Conservation (phyloP, 1,284 basidiomycete genomes). For the Jaminaea rosea region DNA sequence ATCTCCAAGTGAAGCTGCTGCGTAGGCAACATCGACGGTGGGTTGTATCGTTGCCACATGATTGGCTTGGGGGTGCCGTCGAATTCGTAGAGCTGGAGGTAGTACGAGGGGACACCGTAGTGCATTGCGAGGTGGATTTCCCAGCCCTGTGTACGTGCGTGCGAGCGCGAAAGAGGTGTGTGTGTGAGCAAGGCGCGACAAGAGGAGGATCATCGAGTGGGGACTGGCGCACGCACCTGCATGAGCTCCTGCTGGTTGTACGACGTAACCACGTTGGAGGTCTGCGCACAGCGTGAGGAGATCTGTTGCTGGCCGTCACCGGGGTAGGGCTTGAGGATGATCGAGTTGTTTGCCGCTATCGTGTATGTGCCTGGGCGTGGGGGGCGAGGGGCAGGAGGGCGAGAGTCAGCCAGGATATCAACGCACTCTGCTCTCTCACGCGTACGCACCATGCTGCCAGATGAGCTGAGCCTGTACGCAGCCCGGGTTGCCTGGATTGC, state of each 20-base stretch:
- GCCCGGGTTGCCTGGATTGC: constrained; percentile 33
- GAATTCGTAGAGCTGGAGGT: constrained; percentile 22
- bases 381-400: too few species aligned
- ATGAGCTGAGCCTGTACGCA: constrained; percentile 39
- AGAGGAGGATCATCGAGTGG: too few species aligned
- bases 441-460: constrained; percentile 46
- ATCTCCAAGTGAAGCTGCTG: constrained; percentile 26
- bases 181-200: too few species aligned
- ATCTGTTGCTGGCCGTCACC: constrained; percentile 24
- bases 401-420: too few species aligned
- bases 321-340: constrained; percentile 20
- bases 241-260: constrained; percentile 16
- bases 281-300: constrained; percentile 15
- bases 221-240: too few species aligned
- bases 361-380: too few species aligned
- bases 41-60: constrained; percentile 35
- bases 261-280: constrained; percentile 10
- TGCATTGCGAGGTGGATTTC: constrained; percentile 17
- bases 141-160: too few species aligned
- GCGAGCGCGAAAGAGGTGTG: too few species aligned
- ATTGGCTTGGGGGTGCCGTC: constrained; percentile 21
- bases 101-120: constrained; percentile 13
- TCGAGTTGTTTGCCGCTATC: constrained; percentile 23
- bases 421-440: too few species aligned
- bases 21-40: constrained; percentile 39